These are phyloP conservation scores for Fusarium stilboides DNA, from an alignment of 2,329 filamentous ascomycete genomes.

Conservation along the genomic window DNA sequence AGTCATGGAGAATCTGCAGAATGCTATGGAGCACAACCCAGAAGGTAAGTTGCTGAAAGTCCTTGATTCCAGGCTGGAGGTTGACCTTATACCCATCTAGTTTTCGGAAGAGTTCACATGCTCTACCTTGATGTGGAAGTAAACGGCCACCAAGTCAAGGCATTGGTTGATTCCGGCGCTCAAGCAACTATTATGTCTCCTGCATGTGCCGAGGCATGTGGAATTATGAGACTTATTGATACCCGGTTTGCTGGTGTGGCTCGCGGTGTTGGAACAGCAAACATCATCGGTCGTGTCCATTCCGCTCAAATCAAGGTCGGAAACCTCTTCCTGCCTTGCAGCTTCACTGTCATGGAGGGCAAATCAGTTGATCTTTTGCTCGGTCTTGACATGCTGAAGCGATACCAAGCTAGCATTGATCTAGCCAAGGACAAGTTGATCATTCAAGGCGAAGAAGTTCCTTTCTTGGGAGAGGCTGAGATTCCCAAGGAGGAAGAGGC, in stretches of 20 bases:
- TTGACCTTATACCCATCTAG: constrained; percentile 61
- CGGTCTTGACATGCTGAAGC: constrained; percentile 96
- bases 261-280: constrained; percentile 92
- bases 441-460: constrained; percentile 89
- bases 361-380: constrained; percentile 95
- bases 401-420: constrained; percentile 94
- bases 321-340: constrained; percentile 87
- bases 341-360: constrained; percentile 99
- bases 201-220: constrained; percentile 88
- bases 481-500: constrained; percentile 91
- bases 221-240: constrained; percentile 97
- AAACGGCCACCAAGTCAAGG: constrained; percentile 92
- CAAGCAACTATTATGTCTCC: constrained; percentile 99
- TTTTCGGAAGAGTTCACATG: constrained; percentile 95
- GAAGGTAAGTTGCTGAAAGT: constrained; percentile 77
- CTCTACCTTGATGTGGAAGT: constrained; percentile 97
- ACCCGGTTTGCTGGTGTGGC: constrained; percentile 92
- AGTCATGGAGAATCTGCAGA: constrained; percentile 95
- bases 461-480: constrained; percentile 92
- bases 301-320: constrained; percentile 96
- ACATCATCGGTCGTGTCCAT: constrained; percentile 95
- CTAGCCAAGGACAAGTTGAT: constrained; percentile 86
- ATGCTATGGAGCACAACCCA: constrained; percentile 96
- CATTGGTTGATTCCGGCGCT: constrained; percentile 96
- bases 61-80: not conserved